Percentiles rank a stretch among this genome's conserved stretches.
phyloP scores from a whole-genome alignment of 805 yeast genomes.

The Zygotorulaspora chibaensis region DNA sequence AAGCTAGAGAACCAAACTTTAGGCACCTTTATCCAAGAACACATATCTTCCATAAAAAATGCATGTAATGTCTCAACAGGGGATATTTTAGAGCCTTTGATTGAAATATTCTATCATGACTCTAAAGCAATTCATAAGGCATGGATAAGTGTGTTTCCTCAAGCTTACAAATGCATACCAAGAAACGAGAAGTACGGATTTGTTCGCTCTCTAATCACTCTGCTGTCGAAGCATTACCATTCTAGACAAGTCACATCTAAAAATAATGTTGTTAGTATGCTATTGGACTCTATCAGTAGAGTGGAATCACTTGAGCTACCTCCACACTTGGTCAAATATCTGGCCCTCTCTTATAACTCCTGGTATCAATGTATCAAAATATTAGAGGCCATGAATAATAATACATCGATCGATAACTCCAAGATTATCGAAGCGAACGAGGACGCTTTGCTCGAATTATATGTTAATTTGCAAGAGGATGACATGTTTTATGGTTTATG shows the following conservation, averaged over 20 bases:
- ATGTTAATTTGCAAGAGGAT: slow-evolving; percentile 83
- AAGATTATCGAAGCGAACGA: slow-evolving; percentile 79
- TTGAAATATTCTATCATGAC: slow-evolving; percentile 78
- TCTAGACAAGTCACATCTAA: slow-evolving; percentile 81
- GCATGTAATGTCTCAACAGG: slow-evolving; percentile 46
- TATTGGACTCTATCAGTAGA: slow-evolving; percentile 76
- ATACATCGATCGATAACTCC: slow-evolving; percentile 60
- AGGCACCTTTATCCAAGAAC: slow-evolving; percentile 33
- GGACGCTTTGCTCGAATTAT: slow-evolving; percentile 87
- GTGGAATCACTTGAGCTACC: slow-evolving; percentile 78
- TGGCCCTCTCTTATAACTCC: slow-evolving; percentile 81
- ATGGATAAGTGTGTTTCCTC: slow-evolving; percentile 83
- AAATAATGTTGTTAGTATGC: slow-evolving; percentile 81
- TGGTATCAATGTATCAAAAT: slow-evolving; percentile 87
- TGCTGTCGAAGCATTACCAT: slow-evolving; percentile 87
- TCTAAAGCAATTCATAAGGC: slow-evolving; percentile 73
- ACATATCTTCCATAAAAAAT: slow-evolving; percentile 24
- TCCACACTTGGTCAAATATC: slow-evolving; percentile 85
- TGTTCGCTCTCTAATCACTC: slow-evolving; percentile 69
- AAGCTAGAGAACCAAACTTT: slow-evolving; percentile 26
- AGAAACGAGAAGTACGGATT: slow-evolving; percentile 79
- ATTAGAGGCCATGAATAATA: slow-evolving; percentile 64
- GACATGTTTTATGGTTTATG: slow-evolving; percentile 97
- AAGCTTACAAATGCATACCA: slow-evolving; percentile 68
- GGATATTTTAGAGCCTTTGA: slow-evolving; percentile 64